These are phyloP conservation scores for Sanghuangporus baumii DNA, from an alignment of 1,284 basidiomycete species.

Conservation along the genomic window DNA sequence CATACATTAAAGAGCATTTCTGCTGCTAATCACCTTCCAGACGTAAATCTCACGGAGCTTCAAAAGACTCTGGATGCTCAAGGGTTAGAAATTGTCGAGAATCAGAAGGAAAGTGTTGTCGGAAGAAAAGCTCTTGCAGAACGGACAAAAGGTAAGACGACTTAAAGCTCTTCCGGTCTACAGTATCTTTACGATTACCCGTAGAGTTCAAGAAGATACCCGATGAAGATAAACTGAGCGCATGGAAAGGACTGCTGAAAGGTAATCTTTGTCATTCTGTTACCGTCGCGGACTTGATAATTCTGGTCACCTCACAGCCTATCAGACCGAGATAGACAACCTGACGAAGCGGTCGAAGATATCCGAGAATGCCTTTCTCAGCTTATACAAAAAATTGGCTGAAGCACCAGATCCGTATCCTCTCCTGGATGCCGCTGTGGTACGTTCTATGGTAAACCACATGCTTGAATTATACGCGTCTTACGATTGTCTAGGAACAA, in stretches of 20 bases:
- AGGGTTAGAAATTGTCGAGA: constrained; percentile 92
- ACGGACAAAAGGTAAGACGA: constrained; percentile 75
- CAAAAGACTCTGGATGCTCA: constrained; percentile 89
- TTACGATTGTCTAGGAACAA: constrained; percentile 59
- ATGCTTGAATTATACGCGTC: background rate
- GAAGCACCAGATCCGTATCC: constrained; percentile 97
- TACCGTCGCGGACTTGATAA: background rate
- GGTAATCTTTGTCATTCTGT: constrained; percentile 35
- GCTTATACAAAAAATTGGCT: constrained; percentile 88
- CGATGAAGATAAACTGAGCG: constrained; percentile 77
- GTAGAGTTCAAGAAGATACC: constrained; percentile 92
- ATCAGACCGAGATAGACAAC: constrained; percentile 94
- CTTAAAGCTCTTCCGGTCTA: background rate
- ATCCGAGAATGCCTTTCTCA: constrained; percentile 91
- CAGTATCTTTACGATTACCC: background rate
- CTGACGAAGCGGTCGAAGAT: constrained; percentile 88
- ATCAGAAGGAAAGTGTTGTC: constrained; percentile 92
- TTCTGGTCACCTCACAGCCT: constrained; percentile 47
- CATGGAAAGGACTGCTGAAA: constrained; percentile 86
- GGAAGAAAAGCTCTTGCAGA: constrained; percentile 92
- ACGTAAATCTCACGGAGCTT: constrained; percentile 84
- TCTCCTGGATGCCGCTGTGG: constrained; percentile 87
- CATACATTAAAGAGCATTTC: background rate
- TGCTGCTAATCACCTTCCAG: constrained; percentile 33
- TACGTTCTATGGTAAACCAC: constrained; percentile 32